These are phyloP conservation scores for Suillus tomentosus DNA, from an alignment of 768 basidiomycete genomes.

Conservation along the genomic window DNA sequence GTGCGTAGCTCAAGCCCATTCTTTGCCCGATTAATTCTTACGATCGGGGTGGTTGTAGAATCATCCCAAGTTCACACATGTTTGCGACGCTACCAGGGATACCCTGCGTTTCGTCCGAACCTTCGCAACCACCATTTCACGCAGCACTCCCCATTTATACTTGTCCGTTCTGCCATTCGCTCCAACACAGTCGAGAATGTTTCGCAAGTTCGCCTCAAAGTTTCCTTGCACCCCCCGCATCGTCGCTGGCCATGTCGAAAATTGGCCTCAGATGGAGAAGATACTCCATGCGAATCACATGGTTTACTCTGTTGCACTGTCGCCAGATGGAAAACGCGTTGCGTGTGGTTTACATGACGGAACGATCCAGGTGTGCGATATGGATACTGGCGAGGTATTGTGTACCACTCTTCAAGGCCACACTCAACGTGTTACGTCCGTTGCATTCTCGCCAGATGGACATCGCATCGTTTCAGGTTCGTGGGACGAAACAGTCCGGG, in stretches of 20 bases:
- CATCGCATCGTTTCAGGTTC: conserved; percentile 13
- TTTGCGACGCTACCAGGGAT: conserved; percentile 9
- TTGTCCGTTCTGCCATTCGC: conserved; percentile 27
- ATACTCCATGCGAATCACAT: fast-evolving
- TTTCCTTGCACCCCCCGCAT: background rate
- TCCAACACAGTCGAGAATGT: conserved; percentile 22
- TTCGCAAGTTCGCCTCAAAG: conserved; percentile 18
- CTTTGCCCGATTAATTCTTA: background rate
- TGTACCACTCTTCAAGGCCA: too few species aligned
- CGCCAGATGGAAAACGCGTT: conserved; percentile 4
- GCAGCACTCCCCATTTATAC: conserved; percentile 28
- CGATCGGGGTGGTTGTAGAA: background rate
- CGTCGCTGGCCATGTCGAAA: background rate
- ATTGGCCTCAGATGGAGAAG: conserved; percentile 10
- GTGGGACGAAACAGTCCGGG: background rate
- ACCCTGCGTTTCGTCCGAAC: conserved; percentile 15
- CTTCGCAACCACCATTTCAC: conserved; percentile 16
- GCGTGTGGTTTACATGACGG: conserved; percentile 13
- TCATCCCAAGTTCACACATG: conserved; percentile 1
- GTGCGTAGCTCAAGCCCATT: background rate
- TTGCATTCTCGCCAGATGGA: background rate
- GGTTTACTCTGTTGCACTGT: background rate
- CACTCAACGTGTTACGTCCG: fast-evolving
- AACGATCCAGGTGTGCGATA: conserved; percentile 18
- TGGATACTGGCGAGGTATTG: background rate